Base-by-base conservation (phyloP, 306 rosid species). In the Mucuna pruriens region DNA sequence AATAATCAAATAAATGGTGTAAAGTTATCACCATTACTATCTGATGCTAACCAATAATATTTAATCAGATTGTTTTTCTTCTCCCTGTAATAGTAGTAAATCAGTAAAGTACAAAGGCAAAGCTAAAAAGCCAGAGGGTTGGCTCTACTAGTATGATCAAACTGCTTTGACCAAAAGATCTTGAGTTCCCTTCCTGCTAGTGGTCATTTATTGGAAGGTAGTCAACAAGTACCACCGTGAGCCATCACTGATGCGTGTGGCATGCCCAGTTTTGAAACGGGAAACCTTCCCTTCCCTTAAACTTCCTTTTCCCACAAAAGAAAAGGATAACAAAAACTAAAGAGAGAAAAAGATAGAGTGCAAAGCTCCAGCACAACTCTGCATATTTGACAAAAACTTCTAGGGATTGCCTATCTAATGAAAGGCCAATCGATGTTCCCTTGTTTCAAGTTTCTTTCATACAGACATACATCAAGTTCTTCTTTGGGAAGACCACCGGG, bases 21-120 rank as follows among this genome's bases (percentile, higher is more conserved):
- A 60, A 58, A 34, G 13, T 46, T 49, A 15, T 51, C 58, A 71
- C 31, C 38, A 63, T 63, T 39, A 81, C 66, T n/a, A 48, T n/a
- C 49, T 12, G 23, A 60, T 61, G 40, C 38, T 57, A 15, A 33
- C 6, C 26, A 44, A 58, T 15, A 46, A 70, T 57, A 23, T 54
- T 42, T 42, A 68, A n/a, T 19, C 33, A 19, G 42, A 33, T 4
- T 2, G 11, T 31, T 15, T 17, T 44, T 45, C 20, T 76, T 31
- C 60, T 17, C 31, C 49, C 13, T 46, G 34, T 22, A 34, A 48
- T 13, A 46, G 8, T 22, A 51, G 46, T 29, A 58, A 38, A 74
- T 13, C 4, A 74, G 65, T 54, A 36, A 6, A 45, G 40, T 58
- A 26, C 17, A 25, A 12, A 61, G 33, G 33, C 61, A 42, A 49